These are phyloP conservation scores for Diaporthe ilicicola DNA, from an alignment of 2,329 filamentous ascomycete genomes.

Conservation along the genomic window DNA sequence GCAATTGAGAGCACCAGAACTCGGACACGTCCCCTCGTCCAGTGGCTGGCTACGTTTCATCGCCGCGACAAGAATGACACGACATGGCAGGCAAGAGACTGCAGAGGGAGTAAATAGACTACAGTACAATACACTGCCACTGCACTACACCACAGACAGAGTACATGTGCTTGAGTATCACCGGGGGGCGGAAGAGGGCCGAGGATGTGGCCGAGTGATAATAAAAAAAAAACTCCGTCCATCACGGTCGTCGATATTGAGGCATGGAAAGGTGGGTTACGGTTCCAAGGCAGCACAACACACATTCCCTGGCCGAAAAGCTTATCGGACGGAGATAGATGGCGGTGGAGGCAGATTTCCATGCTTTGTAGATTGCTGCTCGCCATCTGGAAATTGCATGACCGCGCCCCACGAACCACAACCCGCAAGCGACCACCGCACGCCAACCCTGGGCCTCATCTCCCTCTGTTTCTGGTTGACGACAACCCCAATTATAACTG, in stretches of 20 bases:
- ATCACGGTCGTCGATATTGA: neutral
- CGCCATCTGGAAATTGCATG: slow-evolving; percentile 12
- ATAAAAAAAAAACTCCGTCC: neutral
- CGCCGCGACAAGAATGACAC: neutral
- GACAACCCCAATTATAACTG: neutral
- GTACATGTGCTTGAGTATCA: neutral
- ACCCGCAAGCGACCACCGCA: too few species aligned
- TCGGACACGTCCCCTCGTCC: slow-evolving; percentile 5
- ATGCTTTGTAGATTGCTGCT: neutral
- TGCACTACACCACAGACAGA: neutral
- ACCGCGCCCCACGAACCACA: neutral
- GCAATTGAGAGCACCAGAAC: neutral
- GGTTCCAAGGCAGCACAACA: slow-evolving; percentile 4
- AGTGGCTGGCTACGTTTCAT: slow-evolving; percentile 22
- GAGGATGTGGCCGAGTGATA: neutral
- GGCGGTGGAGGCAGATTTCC: neutral
- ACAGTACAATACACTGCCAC: neutral
- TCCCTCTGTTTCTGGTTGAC: slow-evolving; percentile 20
- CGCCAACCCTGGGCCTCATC: slow-evolving; percentile 1
- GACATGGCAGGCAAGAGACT: neutral
- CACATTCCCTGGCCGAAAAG: slow-evolving; percentile 13
- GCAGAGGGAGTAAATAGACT: neutral
- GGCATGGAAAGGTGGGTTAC: neutral
- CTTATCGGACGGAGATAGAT: slow-evolving; percentile 15
- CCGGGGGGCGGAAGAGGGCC: slow-evolving; percentile 11